These are phyloP conservation scores for Zizania palustris DNA, from an alignment of 202 grass and related monocot genomes.

Conservation along the genomic window DNA sequence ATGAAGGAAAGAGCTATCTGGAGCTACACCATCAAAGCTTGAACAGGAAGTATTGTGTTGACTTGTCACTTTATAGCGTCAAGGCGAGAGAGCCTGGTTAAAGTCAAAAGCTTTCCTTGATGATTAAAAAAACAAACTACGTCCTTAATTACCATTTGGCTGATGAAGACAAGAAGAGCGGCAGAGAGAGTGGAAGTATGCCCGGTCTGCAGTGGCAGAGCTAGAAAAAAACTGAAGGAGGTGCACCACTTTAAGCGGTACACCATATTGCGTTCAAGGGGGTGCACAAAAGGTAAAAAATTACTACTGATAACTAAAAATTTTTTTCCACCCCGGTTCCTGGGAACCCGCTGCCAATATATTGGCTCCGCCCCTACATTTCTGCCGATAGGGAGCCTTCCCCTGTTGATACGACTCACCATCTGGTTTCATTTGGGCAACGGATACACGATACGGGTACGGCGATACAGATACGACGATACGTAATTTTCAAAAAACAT, in stretches of 20 bases:
- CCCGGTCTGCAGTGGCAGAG: too few species aligned
- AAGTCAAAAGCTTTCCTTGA: conserved; percentile 23
- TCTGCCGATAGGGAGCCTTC: conserved; percentile 1
- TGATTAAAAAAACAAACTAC: background rate
- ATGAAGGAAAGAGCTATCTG: background rate
- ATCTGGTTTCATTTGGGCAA: conserved; percentile 1
- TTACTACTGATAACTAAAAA: too few species aligned
- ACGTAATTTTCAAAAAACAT: too few species aligned
- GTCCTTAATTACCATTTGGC: background rate
- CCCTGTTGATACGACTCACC: conserved; percentile 24
- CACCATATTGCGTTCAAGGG: too few species aligned
- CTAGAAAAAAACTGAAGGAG: too few species aligned
- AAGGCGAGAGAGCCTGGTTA: background rate
- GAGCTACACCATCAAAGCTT: background rate
- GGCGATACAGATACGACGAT: too few species aligned
- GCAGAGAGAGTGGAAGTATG: conserved; percentile 7
- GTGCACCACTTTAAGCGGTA: too few species aligned
- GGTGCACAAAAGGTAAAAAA: too few species aligned
- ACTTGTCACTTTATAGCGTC: conserved; percentile 27
- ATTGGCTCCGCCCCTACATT: too few species aligned
- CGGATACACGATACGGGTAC: too few species aligned
- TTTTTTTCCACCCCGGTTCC: too few species aligned
- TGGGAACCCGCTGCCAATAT: too few species aligned
- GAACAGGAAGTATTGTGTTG: background rate
- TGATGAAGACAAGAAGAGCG: background rate